Percentiles rank a stretch among this genome's conserved stretches.
phyloP scores from a whole-genome alignment of 1,284 basidiomycete species.

The Sanghuangporus weigelae region DNA sequence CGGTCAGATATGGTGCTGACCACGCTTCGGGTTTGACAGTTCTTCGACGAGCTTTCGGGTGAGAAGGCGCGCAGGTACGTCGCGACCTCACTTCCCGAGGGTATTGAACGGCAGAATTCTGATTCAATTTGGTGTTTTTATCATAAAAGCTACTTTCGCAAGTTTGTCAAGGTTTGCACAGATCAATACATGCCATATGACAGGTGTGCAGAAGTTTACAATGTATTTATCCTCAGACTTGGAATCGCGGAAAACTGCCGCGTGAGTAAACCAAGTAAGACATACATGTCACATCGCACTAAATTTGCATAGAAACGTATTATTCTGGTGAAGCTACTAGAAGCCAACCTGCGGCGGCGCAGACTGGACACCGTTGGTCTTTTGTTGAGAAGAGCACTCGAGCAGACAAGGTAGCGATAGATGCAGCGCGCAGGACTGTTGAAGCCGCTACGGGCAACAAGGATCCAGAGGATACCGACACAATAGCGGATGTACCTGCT shows the following conservation, averaged over 20 bases:
- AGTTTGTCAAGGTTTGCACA: constrained; percentile 65
- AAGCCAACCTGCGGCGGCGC: constrained; percentile 44
- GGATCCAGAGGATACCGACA: constrained; percentile 9
- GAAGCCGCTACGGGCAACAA: constrained; percentile 51
- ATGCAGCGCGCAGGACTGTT: constrained; percentile 53
- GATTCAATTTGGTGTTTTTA: constrained; percentile 21
- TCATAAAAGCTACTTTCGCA: constrained; percentile 68
- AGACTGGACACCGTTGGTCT: constrained; percentile 59
- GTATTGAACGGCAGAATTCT: constrained; percentile 8
- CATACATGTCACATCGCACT: neutral
- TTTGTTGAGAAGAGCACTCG: constrained; percentile 43
- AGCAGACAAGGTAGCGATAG: constrained; percentile 50
- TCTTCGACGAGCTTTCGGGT: constrained; percentile 71
- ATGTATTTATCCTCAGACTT: constrained; percentile 39
- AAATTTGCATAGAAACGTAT: constrained; percentile 39
- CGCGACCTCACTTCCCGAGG: constrained; percentile 19
- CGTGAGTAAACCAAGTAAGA: constrained; percentile 34
- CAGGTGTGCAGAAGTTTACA: constrained; percentile 1
- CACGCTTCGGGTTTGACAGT: constrained; percentile 35
- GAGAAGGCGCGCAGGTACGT: constrained; percentile 68
- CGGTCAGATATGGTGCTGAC: neutral
- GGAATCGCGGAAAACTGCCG: constrained; percentile 70
- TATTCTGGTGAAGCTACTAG: constrained; percentile 54
- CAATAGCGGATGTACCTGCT: constrained; percentile 2
- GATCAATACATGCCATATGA: neutral